These are phyloP conservation scores for Chenopodium formosanum DNA, from an alignment of 148 eudicot genomes.

Conservation along the genomic window DNA sequence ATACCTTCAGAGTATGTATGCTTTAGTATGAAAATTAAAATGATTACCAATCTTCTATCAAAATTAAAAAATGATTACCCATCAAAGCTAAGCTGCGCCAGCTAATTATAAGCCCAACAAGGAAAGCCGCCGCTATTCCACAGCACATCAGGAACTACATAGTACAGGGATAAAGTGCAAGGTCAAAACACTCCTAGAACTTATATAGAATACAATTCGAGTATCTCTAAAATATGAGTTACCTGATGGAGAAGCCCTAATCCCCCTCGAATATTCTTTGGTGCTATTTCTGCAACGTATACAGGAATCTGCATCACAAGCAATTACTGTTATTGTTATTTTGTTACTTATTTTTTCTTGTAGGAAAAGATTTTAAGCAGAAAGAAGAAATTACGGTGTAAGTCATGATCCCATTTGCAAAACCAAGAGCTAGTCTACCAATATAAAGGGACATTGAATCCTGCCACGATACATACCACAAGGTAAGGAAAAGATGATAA, in stretches of 20 bases:
- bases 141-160: constrained; percentile 30
- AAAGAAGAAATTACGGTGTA: constrained; percentile 35
- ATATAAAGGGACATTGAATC: constrained; percentile 45
- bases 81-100: constrained; percentile 52
- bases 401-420: constrained; percentile 33
- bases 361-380: not conserved
- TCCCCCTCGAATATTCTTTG: constrained; percentile 55
- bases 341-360: not conserved
- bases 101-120: constrained; percentile 34
- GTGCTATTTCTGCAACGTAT: constrained; percentile 63
- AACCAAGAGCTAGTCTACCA: constrained; percentile 50
- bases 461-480: constrained; percentile 18
- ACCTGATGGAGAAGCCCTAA: constrained; percentile 27
- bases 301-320: constrained; percentile 37
- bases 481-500: not conserved
- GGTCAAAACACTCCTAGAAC: not conserved
- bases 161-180: not conserved
- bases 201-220: not conserved
- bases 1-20: not conserved
- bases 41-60: constrained; percentile 29
- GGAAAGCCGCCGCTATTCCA: constrained; percentile 35
- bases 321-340: not conserved
- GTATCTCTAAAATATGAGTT: constrained; percentile 9
- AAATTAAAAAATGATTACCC: constrained; percentile 21
- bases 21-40: no score